Evolutionary conservation across 140 eudicot species (phyloP).

Genomic region (Erigeron philadelphicus): DNA sequence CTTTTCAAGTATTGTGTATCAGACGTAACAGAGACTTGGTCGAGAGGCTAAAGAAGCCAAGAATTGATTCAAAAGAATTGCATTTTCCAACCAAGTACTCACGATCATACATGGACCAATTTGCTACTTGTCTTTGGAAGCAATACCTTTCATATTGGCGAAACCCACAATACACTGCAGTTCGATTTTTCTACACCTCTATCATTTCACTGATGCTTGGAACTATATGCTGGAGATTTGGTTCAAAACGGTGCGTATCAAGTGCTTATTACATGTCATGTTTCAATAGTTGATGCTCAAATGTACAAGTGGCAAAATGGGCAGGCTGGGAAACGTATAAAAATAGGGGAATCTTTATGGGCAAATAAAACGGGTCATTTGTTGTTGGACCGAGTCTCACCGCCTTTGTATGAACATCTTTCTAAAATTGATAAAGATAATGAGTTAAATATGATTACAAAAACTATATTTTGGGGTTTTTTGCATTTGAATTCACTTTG

Average conservation of each 20-base stretch:
- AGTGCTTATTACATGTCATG: conserved; percentile 4
- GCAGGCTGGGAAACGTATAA: background rate
- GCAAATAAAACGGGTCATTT: background rate
- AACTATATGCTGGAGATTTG: conserved; percentile 90
- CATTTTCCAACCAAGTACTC: conserved; percentile 78
- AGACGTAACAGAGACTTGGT: conserved; percentile 71
- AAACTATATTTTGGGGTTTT: background rate
- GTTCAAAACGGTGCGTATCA: conserved; percentile 60
- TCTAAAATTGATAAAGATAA: background rate
- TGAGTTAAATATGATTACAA: background rate
- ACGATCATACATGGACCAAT: conserved; percentile 60
- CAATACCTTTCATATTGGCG: conserved; percentile 97
- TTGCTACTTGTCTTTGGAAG: conserved; percentile 86
- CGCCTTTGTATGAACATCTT: background rate
- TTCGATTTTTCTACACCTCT: conserved; percentile 90
- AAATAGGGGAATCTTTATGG: background rate
- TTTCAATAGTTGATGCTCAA: conserved; percentile 13
- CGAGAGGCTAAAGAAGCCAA: conserved; percentile 76
- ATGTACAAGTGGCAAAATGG: background rate
- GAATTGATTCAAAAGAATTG: conserved; percentile 62
- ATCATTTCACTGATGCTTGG: conserved; percentile 97
- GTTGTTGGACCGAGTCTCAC: background rate
- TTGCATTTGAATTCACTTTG: no score
- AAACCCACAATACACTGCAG: conserved; percentile 96
- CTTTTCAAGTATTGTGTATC: conserved; percentile 26